Percentiles rank a stretch among this genome's conserved stretches.
Evolutionary conservation across 805 yeast genomes (phyloP).

Genomic region (Metschnikowia orientalis): DNA sequence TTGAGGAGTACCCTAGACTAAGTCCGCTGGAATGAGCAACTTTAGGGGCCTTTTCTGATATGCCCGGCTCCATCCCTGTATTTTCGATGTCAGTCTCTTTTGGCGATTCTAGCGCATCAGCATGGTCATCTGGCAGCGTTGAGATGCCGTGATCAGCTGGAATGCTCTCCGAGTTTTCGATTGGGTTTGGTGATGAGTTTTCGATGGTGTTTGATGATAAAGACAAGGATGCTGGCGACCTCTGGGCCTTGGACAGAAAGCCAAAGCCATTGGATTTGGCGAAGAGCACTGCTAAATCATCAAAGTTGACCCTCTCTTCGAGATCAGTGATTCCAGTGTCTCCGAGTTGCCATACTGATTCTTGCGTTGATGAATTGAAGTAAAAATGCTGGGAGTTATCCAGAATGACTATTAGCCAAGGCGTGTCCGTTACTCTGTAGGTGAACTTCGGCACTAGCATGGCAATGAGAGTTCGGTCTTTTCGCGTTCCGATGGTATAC

Average conservation of each 20-base stretch:
- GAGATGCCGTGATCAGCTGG: no score
- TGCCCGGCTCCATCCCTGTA: background rate
- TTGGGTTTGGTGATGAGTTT: no score
- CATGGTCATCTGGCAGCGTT: no score
- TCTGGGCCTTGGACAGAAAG: background rate
- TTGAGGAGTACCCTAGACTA: constrained; percentile 23
- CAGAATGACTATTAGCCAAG: constrained; percentile 31
- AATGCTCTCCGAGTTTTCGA: no score
- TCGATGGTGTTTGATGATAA: no score
- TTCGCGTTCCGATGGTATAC: no score
- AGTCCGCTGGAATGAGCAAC: constrained; percentile 9
- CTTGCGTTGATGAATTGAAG: constrained; percentile 18
- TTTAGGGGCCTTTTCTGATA: background rate
- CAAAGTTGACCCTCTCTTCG: constrained; percentile 23
- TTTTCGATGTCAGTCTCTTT: no score
- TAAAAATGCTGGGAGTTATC: constrained; percentile 28
- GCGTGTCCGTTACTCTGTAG: constrained; percentile 9
- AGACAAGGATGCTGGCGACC: no score
- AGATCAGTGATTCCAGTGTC: constrained; percentile 23
- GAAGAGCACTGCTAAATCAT: constrained; percentile 26
- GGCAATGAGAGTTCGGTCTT: no score
- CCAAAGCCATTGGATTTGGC: constrained; percentile 24
- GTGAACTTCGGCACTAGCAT: constrained; percentile 15
- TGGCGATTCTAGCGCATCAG: no score
- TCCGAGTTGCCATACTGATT: constrained; percentile 33